Base-by-base conservation (phyloP, 164 flowering plant genomes). In the Hamamelis virginiana region DNA sequence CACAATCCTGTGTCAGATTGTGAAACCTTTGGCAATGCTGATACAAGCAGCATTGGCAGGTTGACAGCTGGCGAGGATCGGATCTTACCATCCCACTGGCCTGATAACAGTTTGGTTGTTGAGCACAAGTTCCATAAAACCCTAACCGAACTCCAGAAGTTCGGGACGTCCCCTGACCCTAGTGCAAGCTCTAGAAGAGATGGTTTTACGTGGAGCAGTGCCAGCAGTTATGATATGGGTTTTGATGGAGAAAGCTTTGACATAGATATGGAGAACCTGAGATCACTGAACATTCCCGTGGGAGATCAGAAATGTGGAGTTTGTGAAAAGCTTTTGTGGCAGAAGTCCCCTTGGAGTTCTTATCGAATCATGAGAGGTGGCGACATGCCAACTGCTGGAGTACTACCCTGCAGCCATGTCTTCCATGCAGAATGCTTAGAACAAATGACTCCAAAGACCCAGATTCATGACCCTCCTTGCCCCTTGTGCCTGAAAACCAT, bases 371-470 rank as follows among this genome's bases (percentile, higher is more conserved):
- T 80, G 65, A 77, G 84, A 59, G 71, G 85, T 65, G 67, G 76
- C 18, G 83, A 81, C 71, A 80, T 81, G 81, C 87, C 87, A 14
- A 68, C 72, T 56, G 83, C 84, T 28, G 88, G 81, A 14, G 78
- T 84, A n/a, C 74, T 84, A 25, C 71, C 80, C 22, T 84, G 88
- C 74, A 61, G 81, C 57, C 88, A 84, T 65, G 83, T 80, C 16
- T 84, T 80, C 64, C 88, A 84, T 74, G 88, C 84, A 0, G 88
- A 84, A 59, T 84, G 88, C 64, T 75, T 84, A 74, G 87, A 82
- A 50, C 81, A 82, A 67, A 62, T 73, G 16, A 84, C 84, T 14
- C 82, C 85, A 57, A 84, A 80, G 65, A 60, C 77, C 26, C 78
- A 80, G 43, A 73, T 72, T 19, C 74, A 74, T 41, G 87, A 84